Base-by-base conservation (phyloP, 2,329 filamentous ascomycete genomes). In the Trichoderma atrobrunneum region DNA sequence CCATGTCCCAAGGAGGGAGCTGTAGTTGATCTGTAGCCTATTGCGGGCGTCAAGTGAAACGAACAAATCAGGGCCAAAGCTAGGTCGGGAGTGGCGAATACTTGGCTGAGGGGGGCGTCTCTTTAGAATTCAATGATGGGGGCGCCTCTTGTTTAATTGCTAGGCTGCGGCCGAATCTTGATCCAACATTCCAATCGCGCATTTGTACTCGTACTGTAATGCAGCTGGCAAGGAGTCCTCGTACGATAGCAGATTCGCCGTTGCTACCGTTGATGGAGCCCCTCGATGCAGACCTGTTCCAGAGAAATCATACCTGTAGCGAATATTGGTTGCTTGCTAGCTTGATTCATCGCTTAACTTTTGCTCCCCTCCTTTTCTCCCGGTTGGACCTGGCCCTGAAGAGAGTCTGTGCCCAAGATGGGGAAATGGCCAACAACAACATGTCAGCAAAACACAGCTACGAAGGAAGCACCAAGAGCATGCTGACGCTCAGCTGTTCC, bases 11-110 rank as follows among this genome's bases (percentile, higher is more conserved):
- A 30, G 14, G 26, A 70, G 36, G 39, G 43, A 32, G 28, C 30
- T 56, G 11, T 14, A 36, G 28, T 61, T 61, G 39, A 62, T 48
- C n/a, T 34, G 36, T n/a, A 30, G 39, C 30, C 57, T 16, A 54
- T 61, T 70, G 66, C 66, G 66, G 57, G 66, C 66, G 66, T 70
- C 66, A 36, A 70, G 39, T 54, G 66, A 70, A 70, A 61, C 57
- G 39, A 39, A 70, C 66, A 70, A 67, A 70, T 62, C 39, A 36
- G 39, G 57, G 7, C 24, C 26, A 12, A 51, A 62, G 39, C 14
- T 26, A 26, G 16, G 8, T 14, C 28, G 32, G 16, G 26, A 61
- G 34, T 59, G 66, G 43, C 48, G 48, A 54, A 54, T 54, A 54
- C 11, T 54, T 24, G 48, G 48, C n/a, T 28, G 18, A 16, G 30